These are phyloP conservation scores for Pulveroboletus sp. DNA, from an alignment of 768 basidiomycete species.

Conservation along the genomic window DNA sequence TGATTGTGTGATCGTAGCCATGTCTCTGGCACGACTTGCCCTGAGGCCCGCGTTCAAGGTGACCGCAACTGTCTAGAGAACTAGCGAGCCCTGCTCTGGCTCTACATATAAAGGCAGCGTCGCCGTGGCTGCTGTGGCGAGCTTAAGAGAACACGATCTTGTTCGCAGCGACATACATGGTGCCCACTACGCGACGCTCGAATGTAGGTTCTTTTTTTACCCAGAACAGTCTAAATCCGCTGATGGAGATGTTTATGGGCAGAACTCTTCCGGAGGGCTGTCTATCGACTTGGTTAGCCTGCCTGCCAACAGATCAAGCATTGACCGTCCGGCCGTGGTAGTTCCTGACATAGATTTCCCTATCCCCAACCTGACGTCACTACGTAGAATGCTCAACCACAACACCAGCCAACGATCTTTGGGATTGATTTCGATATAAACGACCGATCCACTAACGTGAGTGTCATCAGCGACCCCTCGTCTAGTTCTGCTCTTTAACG, in stretches of 20 bases:
- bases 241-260: neutral
- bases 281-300: neutral
- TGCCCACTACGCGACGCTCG: neutral
- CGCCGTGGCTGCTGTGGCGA: neutral
- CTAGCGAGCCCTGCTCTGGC: neutral
- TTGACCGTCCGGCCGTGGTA: constrained; percentile 4
- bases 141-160: neutral
- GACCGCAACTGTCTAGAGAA: neutral
- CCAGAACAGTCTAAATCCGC: neutral
- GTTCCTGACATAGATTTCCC: neutral
- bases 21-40: constrained; percentile 3
- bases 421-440: constrained; percentile 2
- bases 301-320: neutral
- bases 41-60: neutral
- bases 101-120: constrained; percentile 12
- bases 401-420: constrained; percentile 9
- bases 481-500: neutral
- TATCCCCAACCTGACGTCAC: neutral
- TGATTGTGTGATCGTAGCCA: neutral
- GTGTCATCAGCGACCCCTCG: neutral
- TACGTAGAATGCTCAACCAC: constrained; percentile 2
- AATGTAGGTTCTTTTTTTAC: constrained; percentile 8
- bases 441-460: constrained; percentile 1
- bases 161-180: constrained; percentile 3
- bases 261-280: constrained; percentile 3